Evolutionary conservation across 140 eudicot species (phyloP), one percentile per base, ranked within the genome.

Genomic region (Oenanthe javanica): DNA sequence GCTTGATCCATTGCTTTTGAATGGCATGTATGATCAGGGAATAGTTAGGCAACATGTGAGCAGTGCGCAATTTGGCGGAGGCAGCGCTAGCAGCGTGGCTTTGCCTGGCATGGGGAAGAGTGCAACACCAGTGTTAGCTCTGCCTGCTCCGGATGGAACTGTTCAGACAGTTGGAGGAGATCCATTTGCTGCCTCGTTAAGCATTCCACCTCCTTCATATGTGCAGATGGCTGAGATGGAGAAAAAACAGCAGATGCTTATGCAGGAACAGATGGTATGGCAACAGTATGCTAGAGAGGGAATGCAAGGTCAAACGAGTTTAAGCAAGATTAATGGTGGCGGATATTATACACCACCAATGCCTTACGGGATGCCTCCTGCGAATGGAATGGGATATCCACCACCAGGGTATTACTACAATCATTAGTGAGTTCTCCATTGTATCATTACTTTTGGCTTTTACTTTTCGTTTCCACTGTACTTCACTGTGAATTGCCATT

Each of bases 211-310:
- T 10, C 98, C 96, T 4, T 31, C 92, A 15, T 93, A 91, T 76
- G 96, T 93, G 27, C 94, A 91, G 78, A 91, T 91, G 88, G 94
- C 94, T 7, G 94, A 93, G 49, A 85, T 91, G 74, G 94, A 93
- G 78, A 91, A 89, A 86, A 89, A 89, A 75, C 94, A 91, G 59
- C 92, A 89, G 21, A 83, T 93, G 78, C 83, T 93, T 61, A 84
- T 84, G 78, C 96, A 91, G 81, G 97, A 92, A 72, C 97, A 92
- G 81, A 47, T 86, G 85, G 86, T 92, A 7, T 92, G 97, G 97
- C 92, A 92, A 38, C 96, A 92, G 75, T 92, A 92, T 81, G 87
- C 88, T 25, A 82, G 78, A 45, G 84, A 86, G 25, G 97, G 97
- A 42, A 92, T 92, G 96, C 97, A 89, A 77, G 96, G 96, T 40